Evolutionary conservation across 805 yeast species (phyloP), one percentile per base, ranked within the genome.

Genomic region (Saturnispora mendoncae): DNA sequence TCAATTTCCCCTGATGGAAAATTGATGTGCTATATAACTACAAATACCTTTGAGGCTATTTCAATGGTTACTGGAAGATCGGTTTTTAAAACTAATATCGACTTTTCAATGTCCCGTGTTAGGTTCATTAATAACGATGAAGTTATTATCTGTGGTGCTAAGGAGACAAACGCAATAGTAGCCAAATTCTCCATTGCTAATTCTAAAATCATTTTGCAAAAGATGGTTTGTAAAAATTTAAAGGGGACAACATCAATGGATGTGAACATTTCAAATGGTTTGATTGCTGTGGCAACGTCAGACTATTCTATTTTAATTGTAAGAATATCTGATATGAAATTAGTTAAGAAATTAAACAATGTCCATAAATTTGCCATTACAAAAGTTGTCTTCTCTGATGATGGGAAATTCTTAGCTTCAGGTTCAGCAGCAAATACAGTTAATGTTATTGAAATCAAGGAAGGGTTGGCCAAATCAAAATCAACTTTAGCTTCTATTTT

Each of bases 311-410:
- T 87, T 10, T 61, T 74, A 1, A 50, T 87, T n/a, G 57, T 78
- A 10, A 69, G 71, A 31, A 56, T 72, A 13, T 62, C 67, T 2
- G 74, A 69, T 46, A 71, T 87, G 45, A 67, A 70, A 33, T 58
- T 70, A 10, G 51, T 76, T 20, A 74, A 71, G 43, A 62, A 67
- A 6, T 64, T 76, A 42, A 70, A 71, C 33, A 73, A 80, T 46
- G 77, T 83, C 41, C 96, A 87, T 57, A 65, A 71, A 7, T 84
- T 84, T 57, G 86, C 94, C 20, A 78, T 86, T 39, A 86, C 96
- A 0, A 70, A 73, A 33, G 75, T 84, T 8, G 65, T 75, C 2
- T 78, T 85, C 45, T 78, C 86, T 4, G 80, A 83, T 12, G 69
- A 76, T 54, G 86, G 88, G 6, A 62, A 72, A 38, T 69, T 68